Conservation (phyloP, 495 filamentous ascomycete genomes). For the Penicillium bialowiezense region DNA sequence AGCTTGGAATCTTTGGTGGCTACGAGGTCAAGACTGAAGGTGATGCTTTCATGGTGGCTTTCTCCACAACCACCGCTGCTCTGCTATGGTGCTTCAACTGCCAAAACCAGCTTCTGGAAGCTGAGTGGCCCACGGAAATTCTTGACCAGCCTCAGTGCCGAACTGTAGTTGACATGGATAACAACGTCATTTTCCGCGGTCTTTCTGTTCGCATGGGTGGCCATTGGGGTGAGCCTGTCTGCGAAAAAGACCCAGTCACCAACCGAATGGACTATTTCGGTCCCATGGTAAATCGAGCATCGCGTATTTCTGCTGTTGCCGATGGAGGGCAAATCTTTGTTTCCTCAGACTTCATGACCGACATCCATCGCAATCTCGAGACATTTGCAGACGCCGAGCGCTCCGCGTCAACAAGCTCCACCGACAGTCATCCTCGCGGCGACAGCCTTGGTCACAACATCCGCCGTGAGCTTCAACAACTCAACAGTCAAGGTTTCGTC, state of each 20-base stretch:
- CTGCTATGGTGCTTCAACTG: slow-evolving; percentile 95
- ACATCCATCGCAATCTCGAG: slow-evolving; percentile 88
- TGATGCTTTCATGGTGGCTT: slow-evolving; percentile 99
- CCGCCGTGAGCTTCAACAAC: slow-evolving; percentile 78
- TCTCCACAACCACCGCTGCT: slow-evolving; percentile 89
- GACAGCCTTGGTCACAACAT: slow-evolving; percentile 61
- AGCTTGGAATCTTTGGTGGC: slow-evolving; percentile 88
- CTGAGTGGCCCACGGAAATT: slow-evolving; percentile 91
- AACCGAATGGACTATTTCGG: slow-evolving; percentile 99
- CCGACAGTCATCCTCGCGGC: slow-evolving; percentile 64
- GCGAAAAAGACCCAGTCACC: slow-evolving; percentile 92
- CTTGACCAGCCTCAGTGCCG: slow-evolving; percentile 81
- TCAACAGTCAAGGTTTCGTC: slow-evolving; percentile 91
- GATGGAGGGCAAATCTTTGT: slow-evolving; percentile 97
- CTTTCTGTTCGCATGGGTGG: slow-evolving; percentile 96
- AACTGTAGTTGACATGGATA: slow-evolving; percentile 76
- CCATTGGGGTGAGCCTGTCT: slow-evolving; percentile 92
- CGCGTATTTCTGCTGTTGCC: slow-evolving; percentile 88
- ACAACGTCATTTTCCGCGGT: slow-evolving; percentile 86
- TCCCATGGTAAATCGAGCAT: slow-evolving; percentile 96
- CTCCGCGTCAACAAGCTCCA: slow-evolving; percentile 62
- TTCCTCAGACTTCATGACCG: slow-evolving; percentile 91
- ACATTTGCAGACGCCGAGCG: slow-evolving; percentile 77
- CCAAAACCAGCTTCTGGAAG: slow-evolving; percentile 79
- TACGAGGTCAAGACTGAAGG: slow-evolving; percentile 99